A percentile compares a stretch with the other conserved stretches of the same genome.
phyloP scores from a whole-genome alignment of 2,329 filamentous ascomycete species.

The Coniella lustricola region DNA sequence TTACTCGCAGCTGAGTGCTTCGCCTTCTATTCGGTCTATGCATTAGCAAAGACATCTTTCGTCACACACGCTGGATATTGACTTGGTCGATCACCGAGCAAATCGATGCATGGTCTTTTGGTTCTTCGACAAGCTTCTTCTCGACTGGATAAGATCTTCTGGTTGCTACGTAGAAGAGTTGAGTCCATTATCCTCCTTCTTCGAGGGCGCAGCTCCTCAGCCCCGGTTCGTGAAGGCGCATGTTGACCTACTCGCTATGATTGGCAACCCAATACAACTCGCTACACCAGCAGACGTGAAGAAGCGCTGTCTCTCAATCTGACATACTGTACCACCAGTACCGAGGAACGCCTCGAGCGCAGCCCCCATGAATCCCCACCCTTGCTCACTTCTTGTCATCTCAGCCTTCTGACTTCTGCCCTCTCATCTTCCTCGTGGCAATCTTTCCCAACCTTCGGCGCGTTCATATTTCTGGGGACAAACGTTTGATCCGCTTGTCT shows the following conservation, averaged over 20 bases:
- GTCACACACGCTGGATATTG: neutral
- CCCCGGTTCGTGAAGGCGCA: conserved; percentile 2
- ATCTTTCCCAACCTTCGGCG: conserved; percentile 3
- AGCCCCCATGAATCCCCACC: conserved; percentile 10
- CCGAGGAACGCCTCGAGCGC: conserved; percentile 11
- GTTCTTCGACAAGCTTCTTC: neutral
- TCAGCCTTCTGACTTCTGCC: conserved; percentile 3
- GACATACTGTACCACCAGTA: conserved; percentile 5
- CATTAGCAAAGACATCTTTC: neutral
- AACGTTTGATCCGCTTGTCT: neutral
- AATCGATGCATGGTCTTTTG: neutral
- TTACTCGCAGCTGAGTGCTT: too few species aligned
- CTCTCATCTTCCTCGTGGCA: conserved; percentile 4
- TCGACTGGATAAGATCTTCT: neutral
- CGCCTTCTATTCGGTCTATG: too few species aligned
- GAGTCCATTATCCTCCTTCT: conserved; percentile 5
- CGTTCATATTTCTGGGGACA: neutral
- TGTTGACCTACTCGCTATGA: conserved; percentile 5
- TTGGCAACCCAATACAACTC: conserved; percentile 6
- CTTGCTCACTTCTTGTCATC: conserved; percentile 8
- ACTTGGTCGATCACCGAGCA: neutral
- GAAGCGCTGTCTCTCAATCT: conserved; percentile 16
- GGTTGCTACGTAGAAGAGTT: neutral
- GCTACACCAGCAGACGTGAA: conserved; percentile 15
- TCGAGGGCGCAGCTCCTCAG: conserved; percentile 1